Evolutionary conservation across 768 basidiomycete species (phyloP), one percentile per base, ranked within the genome.

Genomic region (Scleroderma bovista): DNA sequence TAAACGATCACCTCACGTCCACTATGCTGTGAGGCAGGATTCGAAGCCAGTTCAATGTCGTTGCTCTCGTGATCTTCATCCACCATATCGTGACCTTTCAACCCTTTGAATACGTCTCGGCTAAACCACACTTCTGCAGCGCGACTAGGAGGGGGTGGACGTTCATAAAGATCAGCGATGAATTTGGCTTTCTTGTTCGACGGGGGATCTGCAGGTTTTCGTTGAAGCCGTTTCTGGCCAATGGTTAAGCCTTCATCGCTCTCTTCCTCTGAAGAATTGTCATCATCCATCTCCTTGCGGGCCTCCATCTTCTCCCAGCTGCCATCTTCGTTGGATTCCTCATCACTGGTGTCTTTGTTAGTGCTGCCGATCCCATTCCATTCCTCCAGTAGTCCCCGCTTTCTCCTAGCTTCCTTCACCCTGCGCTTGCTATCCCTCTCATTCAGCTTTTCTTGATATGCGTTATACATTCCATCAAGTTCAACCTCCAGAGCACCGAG

Each of bases 41-140:
- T 70, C 19, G 53, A 57, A 17, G 33, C 6, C 60, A 58, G 63
- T 9, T 63, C 66, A 1, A 57, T 22, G n/a, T 42, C 40, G 13
- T 24, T 26, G 7, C 23, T 47, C 19, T 65, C 61, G 22, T 56
- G 60, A 23, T 46, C 26, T 3, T 57, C 63, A 37, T 57, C 57
- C 3, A 63, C 70, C n/a, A n/a, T n/a, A 6, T 71, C 63, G 6
- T 60, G 63, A 69, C 72, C 29, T 58, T 59, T 13, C 71, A 10
- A 74, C 61, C 6, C 64, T 76, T 81, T 77, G 74, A 99, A 99
- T 39, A 96, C 68, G 45, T 88, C 86, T 68, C 96, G 95, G 56
- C 88, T 85, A 70, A 97, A 99, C 96, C 96, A 99, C n/a, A 97
- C 65, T 58, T 86, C 78, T 2, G 93, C 80, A 40, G 83, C 75